Conservation (phyloP, 1,284 basidiomycete genomes). For the Boletus austroedulis region DNA sequence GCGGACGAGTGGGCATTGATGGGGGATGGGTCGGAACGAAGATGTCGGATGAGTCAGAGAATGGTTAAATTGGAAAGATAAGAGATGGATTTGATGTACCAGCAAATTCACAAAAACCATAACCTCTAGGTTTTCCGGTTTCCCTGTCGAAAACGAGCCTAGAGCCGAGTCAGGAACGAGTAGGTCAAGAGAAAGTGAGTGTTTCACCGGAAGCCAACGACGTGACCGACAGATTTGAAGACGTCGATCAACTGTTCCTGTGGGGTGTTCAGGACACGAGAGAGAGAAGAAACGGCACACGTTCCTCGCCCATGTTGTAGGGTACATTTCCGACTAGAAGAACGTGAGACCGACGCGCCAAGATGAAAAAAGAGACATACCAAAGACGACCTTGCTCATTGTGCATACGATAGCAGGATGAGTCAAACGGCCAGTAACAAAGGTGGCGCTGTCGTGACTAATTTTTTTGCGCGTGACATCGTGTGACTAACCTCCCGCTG, state of each 20-base stretch:
- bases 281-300: slow-evolving; percentile 16
- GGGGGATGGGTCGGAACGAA: slow-evolving; percentile 16
- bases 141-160: slow-evolving; percentile 95
- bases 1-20: slow-evolving; percentile 3
- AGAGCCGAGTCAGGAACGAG: slow-evolving; percentile 8
- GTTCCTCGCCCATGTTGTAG: slow-evolving; percentile 78
- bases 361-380: slow-evolving; percentile 19
- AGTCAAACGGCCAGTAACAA: not conserved
- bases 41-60: slow-evolving; percentile 42
- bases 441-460: slow-evolving; percentile 5
- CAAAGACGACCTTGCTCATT: slow-evolving; percentile 38
- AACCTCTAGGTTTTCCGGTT: slow-evolving; percentile 94
- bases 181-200: not conserved
- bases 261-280: slow-evolving; percentile 13
- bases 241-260: slow-evolving; percentile 80
- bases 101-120: slow-evolving; percentile 96
- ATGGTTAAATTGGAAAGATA: slow-evolving; percentile 28
- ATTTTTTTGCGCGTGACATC: not conserved
- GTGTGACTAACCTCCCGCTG: too few relatives aligned
- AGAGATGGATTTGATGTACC: slow-evolving; percentile 58
- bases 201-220: slow-evolving; percentile 77
- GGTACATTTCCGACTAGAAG: slow-evolving; percentile 77
- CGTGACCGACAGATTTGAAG: slow-evolving; percentile 84
- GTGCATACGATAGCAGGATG: too few relatives aligned
- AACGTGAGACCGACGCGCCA: not conserved